Percentiles rank a stretch among this genome's conserved stretches.
Evolutionary conservation across 768 basidiomycete species (phyloP).

Genomic region (Suillus brevipes): DNA sequence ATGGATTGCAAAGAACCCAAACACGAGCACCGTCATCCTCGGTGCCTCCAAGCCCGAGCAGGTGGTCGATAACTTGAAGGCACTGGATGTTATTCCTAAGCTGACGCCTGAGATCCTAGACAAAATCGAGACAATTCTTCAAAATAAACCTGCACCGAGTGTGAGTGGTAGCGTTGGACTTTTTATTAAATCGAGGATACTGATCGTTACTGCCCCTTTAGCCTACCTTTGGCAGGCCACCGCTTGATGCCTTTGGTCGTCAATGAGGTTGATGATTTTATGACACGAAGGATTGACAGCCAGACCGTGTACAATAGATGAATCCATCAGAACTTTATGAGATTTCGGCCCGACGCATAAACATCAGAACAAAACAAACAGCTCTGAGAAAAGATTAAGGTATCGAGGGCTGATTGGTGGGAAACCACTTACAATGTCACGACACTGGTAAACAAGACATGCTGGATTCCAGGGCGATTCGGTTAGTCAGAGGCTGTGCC

Average conservation of each 20-base stretch:
- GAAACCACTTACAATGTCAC: neutral
- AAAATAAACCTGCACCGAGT: conserved; percentile 35
- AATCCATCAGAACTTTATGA: neutral
- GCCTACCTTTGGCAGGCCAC: conserved; percentile 29
- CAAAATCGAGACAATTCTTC: conserved; percentile 54
- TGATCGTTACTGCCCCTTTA: conserved; percentile 9
- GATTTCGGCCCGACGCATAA: neutral
- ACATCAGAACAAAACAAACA: neutral
- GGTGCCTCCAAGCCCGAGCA: conserved; percentile 51
- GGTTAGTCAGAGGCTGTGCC: neutral
- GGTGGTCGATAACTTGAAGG: conserved; percentile 49
- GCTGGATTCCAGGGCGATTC: neutral
- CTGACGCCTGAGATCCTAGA: conserved; percentile 49
- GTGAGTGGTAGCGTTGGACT: conserved; percentile 21
- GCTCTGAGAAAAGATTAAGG: neutral
- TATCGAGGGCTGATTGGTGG: neutral
- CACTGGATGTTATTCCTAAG: conserved; percentile 54
- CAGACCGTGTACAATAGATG: neutral
- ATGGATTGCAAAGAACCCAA: conserved; percentile 53
- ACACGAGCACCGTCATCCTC: conserved; percentile 48
- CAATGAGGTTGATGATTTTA: conserved; percentile 8
- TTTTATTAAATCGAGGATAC: neutral
- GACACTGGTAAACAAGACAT: neutral
- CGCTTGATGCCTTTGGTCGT: conserved; percentile 30
- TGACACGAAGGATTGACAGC: neutral